A percentile compares a stretch with the other conserved stretches of the same genome.
Evolutionary conservation across 345 rosid genomes (phyloP).

Genomic region (Physaria fendleri): DNA sequence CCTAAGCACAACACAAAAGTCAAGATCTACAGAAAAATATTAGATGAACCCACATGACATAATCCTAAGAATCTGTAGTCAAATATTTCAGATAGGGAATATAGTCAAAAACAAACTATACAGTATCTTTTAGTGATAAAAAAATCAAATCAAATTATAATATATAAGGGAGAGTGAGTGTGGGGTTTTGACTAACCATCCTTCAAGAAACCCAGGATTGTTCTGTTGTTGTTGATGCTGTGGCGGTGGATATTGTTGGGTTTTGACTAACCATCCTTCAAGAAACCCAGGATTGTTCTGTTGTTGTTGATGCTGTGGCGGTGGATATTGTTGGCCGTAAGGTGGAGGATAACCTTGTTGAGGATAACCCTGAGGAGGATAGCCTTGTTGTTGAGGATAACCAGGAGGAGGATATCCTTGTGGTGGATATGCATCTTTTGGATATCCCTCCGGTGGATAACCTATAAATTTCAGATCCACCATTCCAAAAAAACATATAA

Average conservation of each 20-base stretch:
- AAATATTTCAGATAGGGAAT: background rate
- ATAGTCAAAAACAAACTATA: background rate
- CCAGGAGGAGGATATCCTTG: constrained; percentile 67
- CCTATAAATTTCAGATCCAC: constrained; percentile 40
- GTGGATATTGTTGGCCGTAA: constrained; percentile 74
- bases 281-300: constrained; percentile 37
- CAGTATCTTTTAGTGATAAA: background rate
- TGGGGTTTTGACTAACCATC: constrained; percentile 50
- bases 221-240: constrained; percentile 36
- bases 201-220: constrained; percentile 54
- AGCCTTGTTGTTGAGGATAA: constrained; percentile 51
- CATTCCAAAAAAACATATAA: constrained; percentile 12
- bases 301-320: constrained; percentile 47
- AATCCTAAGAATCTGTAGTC: background rate
- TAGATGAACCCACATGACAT: background rate
- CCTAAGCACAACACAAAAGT: background rate
- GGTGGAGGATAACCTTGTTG: constrained; percentile 56
- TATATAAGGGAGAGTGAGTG: background rate
- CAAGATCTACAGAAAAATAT: constrained; percentile 5
- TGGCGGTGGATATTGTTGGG: constrained; percentile 70
- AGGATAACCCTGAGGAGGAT: constrained; percentile 42
- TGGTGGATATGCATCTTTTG: constrained; percentile 43
- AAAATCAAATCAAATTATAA: background rate
- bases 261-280: constrained; percentile 67
- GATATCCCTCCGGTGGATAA: constrained; percentile 86